Base-by-base conservation (phyloP, 768 basidiomycete species). In the Cystobasidiopsis lactophilus region DNA sequence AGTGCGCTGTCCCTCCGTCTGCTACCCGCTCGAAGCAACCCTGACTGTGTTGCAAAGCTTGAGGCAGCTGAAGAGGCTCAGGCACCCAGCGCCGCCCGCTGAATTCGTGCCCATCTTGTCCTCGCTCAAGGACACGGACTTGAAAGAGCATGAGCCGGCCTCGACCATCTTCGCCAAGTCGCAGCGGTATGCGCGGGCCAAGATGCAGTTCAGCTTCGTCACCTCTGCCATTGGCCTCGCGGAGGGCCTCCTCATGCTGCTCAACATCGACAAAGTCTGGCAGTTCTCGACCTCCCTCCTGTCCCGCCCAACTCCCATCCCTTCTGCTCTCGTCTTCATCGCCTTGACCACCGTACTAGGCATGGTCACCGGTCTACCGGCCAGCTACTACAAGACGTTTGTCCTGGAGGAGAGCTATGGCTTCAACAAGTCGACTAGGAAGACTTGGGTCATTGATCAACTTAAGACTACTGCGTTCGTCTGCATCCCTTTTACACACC, bases 161-260 rank as follows among this genome's bases (percentile, higher is more conserved):
- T 23, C 16, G 29, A 18, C 5, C 5, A 26, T 77, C 14, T 91
- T 89, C 66, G 71, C 77, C 56, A 93, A 93, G 62, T 88, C 85
- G 0, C 91, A 98, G 65, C 69, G 73, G 39, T 98, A 98, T 68
- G 85, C 86, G 19, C 76, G 74, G 48, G 83, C 86, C 73, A 93
- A 93, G 68, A 82, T 86, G 11, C 74, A 75, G 61, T 89, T 82
- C 26, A 27, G 24, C 18, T 26, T 47, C 45, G 14, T 47, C 14
- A 21, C 45, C 4, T 11, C 5, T 13, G 14, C 30, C 18, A 9
- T 47, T 13, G 29, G 29, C 24, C 13, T 23, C 14, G 26, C n/a
- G 4, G 45, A 47, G 45, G 9, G 24, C 30, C 45, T 47, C 24
- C 23, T 47, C 49, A 41, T 60, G 27, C 39, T 60, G 13, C 35